Conservation (phyloP, 305 asterid genomes). For the Fraxinus sp. region DNA sequence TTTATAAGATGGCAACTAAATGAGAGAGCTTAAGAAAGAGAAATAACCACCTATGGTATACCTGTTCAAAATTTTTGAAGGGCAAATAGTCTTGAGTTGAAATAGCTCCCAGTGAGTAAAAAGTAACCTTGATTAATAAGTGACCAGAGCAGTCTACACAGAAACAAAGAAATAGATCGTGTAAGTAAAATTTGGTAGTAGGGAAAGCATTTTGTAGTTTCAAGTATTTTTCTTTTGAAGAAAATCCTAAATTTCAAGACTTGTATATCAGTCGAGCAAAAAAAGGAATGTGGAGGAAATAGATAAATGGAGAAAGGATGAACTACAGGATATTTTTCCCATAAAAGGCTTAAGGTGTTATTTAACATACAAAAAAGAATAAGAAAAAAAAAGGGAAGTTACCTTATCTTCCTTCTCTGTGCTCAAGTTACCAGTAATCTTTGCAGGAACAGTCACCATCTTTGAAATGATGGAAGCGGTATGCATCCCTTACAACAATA, state of each 20-base stretch:
- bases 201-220: background rate
- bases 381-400: background rate
- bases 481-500: conserved; percentile 80
- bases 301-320: background rate
- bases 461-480: conserved; percentile 87
- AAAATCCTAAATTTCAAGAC: background rate
- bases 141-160: background rate
- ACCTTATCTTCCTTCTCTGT: conserved; percentile 9
- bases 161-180: background rate
- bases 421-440: conserved; percentile 66
- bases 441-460: conserved; percentile 78
- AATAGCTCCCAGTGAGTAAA: background rate
- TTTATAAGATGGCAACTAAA: background rate
- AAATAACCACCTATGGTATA: background rate
- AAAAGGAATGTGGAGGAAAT: background rate
- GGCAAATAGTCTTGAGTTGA: background rate
- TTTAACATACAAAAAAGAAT: background rate
- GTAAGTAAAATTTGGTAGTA: background rate
- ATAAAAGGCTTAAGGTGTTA: background rate
- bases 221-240: background rate
- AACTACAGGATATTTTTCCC: background rate
- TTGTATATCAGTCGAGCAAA: background rate
- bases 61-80: background rate
- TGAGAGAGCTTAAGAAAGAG: background rate
- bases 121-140: background rate